These are phyloP conservation scores for Agaricales sp. DNA, from an alignment of 1,284 basidiomycete species.

Conservation along the genomic window DNA sequence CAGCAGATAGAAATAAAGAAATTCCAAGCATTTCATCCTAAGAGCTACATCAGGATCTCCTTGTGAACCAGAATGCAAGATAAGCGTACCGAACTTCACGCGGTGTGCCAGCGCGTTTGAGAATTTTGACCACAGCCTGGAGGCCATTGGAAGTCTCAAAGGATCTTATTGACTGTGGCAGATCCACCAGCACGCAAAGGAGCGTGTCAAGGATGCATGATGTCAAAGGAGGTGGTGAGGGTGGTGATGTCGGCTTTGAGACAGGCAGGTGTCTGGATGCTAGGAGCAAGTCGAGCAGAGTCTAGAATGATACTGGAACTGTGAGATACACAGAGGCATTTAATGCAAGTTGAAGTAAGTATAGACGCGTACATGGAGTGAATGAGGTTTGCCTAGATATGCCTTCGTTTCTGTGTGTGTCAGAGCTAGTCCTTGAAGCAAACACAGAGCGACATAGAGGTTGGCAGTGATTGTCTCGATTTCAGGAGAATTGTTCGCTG, in stretches of 20 bases:
- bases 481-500: conserved; percentile 12
- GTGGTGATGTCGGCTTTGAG: conserved; percentile 13
- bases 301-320: conserved; percentile 23
- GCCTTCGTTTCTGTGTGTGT: conserved; percentile 60
- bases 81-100: conserved; percentile 68
- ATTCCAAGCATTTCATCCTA: conserved; percentile 91
- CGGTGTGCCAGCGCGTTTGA: conserved; percentile 74
- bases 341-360: conserved; percentile 1
- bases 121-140: conserved; percentile 70
- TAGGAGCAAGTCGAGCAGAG: conserved; percentile 58
- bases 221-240: conserved; percentile 28
- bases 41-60: background rate
- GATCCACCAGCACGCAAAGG: conserved; percentile 77
- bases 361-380: conserved; percentile 51
- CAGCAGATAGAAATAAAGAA: conserved; percentile 84
- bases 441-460: conserved; percentile 45
- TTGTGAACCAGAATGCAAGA: too few species aligned
- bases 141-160: conserved; percentile 74
- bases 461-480: conserved; percentile 39
- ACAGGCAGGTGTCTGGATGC: conserved; percentile 48
- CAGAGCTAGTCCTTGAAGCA: conserved; percentile 75
- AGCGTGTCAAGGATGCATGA: conserved; percentile 73
- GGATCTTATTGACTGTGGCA: conserved; percentile 54
- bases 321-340: conserved; percentile 2
- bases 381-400: conserved; percentile 57